Percentiles rank a stretch among this genome's conserved stretches.
These are phyloP conservation scores for Termitomyces sp. DNA, from an alignment of 768 basidiomycete species.

Conservation along the genomic window DNA sequence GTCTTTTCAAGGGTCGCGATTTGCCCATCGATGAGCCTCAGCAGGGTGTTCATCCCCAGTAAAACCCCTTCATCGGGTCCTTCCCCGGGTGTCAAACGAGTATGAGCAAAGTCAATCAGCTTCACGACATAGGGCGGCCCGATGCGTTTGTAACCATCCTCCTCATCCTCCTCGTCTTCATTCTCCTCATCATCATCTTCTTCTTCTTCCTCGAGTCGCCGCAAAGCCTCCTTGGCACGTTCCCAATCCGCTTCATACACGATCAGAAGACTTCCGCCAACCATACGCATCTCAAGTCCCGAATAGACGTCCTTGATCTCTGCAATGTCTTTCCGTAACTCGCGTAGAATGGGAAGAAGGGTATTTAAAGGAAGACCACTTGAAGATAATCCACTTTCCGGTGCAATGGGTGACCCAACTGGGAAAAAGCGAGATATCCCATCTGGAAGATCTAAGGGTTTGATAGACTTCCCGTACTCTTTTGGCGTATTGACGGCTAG, in stretches of 20 bases:
- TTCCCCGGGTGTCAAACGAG: slow-evolving; percentile 54
- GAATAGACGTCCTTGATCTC: slow-evolving; percentile 46
- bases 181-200: slow-evolving; percentile 10
- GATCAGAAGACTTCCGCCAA: slow-evolving; percentile 76
- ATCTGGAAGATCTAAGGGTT: slow-evolving; percentile 59
- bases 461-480: slow-evolving; percentile 73
- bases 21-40: slow-evolving; percentile 45
- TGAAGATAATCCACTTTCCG: neutral
- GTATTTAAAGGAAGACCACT: slow-evolving; percentile 51
- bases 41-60: slow-evolving; percentile 62
- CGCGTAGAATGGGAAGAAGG: slow-evolving; percentile 53
- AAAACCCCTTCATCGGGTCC: slow-evolving; percentile 81
- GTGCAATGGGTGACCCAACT: slow-evolving; percentile 19
- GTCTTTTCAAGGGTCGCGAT: slow-evolving; percentile 15
- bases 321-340: slow-evolving; percentile 45
- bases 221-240: slow-evolving; percentile 12
- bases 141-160: slow-evolving; percentile 24
- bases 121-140: slow-evolving; percentile 58
- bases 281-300: slow-evolving; percentile 66
- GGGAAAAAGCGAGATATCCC: slow-evolving; percentile 82
- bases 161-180: slow-evolving; percentile 10
- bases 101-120: slow-evolving; percentile 95
- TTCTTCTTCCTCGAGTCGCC: slow-evolving; percentile 10
- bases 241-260: slow-evolving; percentile 58
- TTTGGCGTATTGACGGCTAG: slow-evolving; percentile 63